Percentiles rank a stretch among this genome's conserved stretches.
phyloP scores from a whole-genome alignment of 768 basidiomycete genomes.

The Collybiopsis luxurians region DNA sequence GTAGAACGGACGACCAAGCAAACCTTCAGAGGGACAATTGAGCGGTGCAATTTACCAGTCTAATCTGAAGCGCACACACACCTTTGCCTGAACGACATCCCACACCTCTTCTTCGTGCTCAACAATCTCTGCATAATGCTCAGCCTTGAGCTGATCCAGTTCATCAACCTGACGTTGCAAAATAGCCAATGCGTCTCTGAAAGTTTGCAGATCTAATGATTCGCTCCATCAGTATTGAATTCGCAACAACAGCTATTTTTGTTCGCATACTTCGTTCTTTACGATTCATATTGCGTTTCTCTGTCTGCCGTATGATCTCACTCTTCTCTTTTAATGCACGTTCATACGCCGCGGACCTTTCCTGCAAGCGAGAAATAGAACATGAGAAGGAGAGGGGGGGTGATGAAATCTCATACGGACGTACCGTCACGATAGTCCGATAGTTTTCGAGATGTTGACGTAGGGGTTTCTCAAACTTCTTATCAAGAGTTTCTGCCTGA shows the following conservation, averaged over 20 bases:
- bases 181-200: conserved; percentile 77
- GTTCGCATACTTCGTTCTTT: conserved; percentile 86
- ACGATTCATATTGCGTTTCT: conserved; percentile 79
- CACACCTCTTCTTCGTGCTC: conserved; percentile 96
- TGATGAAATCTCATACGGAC: conserved; percentile 14
- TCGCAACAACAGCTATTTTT: conserved; percentile 9
- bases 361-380: conserved; percentile 42
- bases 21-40: conserved; percentile 39
- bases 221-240: conserved; percentile 9
- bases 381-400: background rate
- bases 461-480: conserved; percentile 86
- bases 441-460: conserved; percentile 84
- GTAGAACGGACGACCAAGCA: conserved; percentile 86
- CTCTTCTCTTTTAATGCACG: conserved; percentile 80
- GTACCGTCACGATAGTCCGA: conserved; percentile 65
- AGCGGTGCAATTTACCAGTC: too few species aligned
- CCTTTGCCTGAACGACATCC: conserved; percentile 87
- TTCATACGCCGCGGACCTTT: conserved; percentile 85
- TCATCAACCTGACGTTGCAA: conserved; percentile 91
- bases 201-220: conserved; percentile 75
- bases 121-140: conserved; percentile 85
- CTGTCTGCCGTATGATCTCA: conserved; percentile 79
- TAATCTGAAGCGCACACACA: conserved; percentile 21
- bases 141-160: conserved; percentile 78
- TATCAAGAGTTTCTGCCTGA: conserved; percentile 85